Evolutionary conservation across 345 rosid species (phyloP), one percentile per base, ranked within the genome.

Genomic region (Fremontodendron californicum): DNA sequence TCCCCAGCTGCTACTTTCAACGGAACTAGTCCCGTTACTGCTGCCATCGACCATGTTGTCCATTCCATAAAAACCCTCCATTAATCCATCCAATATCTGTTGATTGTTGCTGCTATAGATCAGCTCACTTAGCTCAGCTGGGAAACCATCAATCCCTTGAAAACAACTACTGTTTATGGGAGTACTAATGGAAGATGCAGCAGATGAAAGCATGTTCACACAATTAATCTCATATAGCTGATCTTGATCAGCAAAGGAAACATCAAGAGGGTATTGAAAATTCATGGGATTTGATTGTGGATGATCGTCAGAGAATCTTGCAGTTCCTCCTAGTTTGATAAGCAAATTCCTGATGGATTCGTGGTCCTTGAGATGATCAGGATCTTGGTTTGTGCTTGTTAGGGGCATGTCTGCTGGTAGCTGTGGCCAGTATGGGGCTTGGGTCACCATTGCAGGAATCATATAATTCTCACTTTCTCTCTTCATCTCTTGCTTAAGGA

Each of bases 1-100:
- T 48, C 84, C 90, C 91, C 91, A 91, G 49, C 84, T 87, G 58
- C 74, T 81, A 60, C 89, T 89, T 84, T 88, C 93, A 0, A 72
- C 88, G 1, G 93, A 87, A 80, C 85, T 84, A 73, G 79, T 81
- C 35, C 86, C 87, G 0, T 83, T 69, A 16, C 78, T 77, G 84
- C 75, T 75, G 13, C 79, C 80, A 55, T 75, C 82, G 51, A 70
- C 77, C 83, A 78, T 73, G 39, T 60, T 60, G 2, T 82, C 82
- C 57, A 71, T 49, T 66, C 79, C 87, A 61, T 77, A 84, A 6
- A 84, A 78, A 54, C 78, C n/a, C n/a, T n/a, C 80, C 54, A 71
- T 85, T 55, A 76, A 29, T 13, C 31, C 61, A 55, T 55, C 61
- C 61, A 55, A 23, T 40, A 66, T 40, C 49, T 66, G 71, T 23